Conservation (phyloP, 352 stramenopile species). For the Lagenidium sp. region DNA sequence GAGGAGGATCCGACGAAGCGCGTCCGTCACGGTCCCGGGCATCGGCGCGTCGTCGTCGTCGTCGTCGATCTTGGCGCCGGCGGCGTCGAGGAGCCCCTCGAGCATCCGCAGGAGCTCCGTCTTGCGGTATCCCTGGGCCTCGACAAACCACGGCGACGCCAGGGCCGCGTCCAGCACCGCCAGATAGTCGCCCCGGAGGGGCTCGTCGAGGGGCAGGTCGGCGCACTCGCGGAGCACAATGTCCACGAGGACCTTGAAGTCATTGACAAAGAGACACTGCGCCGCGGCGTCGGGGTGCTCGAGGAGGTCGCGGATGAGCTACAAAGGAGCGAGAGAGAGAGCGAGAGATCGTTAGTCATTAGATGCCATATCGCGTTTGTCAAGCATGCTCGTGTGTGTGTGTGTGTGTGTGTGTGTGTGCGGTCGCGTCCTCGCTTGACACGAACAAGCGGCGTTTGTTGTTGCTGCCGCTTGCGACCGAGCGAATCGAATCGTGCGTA, state of each 20-base stretch:
- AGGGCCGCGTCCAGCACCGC: constrained; percentile 34
- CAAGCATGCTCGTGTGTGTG: too few species aligned
- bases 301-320: constrained; percentile 57
- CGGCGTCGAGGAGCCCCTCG: constrained; percentile 25
- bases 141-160: constrained; percentile 30
- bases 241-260: constrained; percentile 68
- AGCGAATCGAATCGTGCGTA: too few species aligned
- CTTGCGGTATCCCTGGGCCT: constrained; percentile 49
- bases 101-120: constrained; percentile 36
- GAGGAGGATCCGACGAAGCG: constrained; percentile 17
- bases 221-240: constrained; percentile 52
- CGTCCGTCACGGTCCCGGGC: neutral
- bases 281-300: too few species aligned
- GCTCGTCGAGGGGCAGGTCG: constrained; percentile 45
- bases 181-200: constrained; percentile 30
- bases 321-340: neutral
- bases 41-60: neutral
- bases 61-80: neutral
- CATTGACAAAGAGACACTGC: constrained; percentile 65
- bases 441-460: too few species aligned
- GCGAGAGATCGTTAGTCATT: neutral
- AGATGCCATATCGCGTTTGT: too few species aligned
- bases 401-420: too few species aligned
- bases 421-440: too few species aligned
- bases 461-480: too few species aligned